phyloP scores from a whole-genome alignment of 148 eudicot genomes.

The Fallopia convolvulus region DNA sequence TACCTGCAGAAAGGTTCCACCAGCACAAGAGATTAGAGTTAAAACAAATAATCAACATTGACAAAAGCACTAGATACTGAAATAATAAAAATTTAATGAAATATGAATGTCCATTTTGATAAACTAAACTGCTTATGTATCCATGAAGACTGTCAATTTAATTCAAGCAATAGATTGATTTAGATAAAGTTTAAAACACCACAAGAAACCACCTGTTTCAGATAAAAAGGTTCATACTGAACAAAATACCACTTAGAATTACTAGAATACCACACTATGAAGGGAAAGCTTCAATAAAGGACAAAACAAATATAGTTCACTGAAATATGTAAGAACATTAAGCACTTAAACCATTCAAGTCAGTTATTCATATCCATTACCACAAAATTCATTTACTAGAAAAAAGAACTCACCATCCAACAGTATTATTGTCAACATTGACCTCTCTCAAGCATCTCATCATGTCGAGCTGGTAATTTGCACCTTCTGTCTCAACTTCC shows the following conservation, averaged over 20 bases:
- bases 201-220: neutral
- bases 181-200: neutral
- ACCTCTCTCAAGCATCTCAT: slow-evolving; percentile 99
- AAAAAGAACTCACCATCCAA: slow-evolving; percentile 69
- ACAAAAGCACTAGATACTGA: neutral
- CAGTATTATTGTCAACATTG: slow-evolving; percentile 97
- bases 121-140: neutral
- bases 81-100: neutral
- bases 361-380: neutral
- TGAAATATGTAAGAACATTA: neutral
- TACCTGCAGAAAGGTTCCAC: slow-evolving; percentile 46
- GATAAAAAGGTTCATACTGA: neutral
- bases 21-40: neutral
- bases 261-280: neutral
- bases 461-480: slow-evolving; percentile 97
- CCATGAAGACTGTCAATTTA: neutral
- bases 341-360: neutral
- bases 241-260: neutral
- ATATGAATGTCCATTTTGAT: no score
- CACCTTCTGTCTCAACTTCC: slow-evolving; percentile 97
- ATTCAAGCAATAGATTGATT: neutral
- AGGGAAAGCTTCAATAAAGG: neutral
- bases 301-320: neutral
- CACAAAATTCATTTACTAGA: neutral
- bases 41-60: neutral